Conservation (phyloP, 2,329 filamentous ascomycete genomes). For the Botrytis fabae region DNA sequence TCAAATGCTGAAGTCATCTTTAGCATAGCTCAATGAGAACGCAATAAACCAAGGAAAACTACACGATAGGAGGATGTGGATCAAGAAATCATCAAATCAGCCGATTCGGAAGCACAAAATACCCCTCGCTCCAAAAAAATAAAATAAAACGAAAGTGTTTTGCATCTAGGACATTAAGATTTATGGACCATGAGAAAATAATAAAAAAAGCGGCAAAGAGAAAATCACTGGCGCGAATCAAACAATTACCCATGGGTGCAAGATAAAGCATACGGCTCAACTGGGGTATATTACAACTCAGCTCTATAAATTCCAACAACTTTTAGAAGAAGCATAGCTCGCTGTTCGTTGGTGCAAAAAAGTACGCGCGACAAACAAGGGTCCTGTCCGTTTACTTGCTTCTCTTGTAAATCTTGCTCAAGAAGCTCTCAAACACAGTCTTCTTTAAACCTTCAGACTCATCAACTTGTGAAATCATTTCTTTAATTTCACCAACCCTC, state of each 20-base stretch:
- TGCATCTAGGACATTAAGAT: neutral
- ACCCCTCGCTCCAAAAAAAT: neutral
- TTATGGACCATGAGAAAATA: neutral
- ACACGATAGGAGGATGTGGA: neutral
- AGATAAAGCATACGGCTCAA: neutral
- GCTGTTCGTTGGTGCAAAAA: constrained; percentile 10
- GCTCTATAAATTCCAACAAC: constrained; percentile 1
- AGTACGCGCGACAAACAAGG: neutral
- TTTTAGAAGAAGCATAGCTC: neutral
- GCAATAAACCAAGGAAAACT: neutral
- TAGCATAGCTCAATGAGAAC: neutral
- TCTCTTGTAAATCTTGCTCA: constrained; percentile 97
- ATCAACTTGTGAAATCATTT: constrained; percentile 76
- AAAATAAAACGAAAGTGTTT: neutral
- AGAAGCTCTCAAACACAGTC: constrained; percentile 83
- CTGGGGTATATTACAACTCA: constrained; percentile 15
- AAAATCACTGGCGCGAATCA: neutral
- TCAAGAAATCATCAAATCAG: neutral
- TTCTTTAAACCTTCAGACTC: constrained; percentile 89
- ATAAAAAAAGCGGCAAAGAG: neutral
- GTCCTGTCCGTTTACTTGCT: constrained; percentile 68
- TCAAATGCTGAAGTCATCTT: neutral
- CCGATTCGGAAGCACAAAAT: neutral
- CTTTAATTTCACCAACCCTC: constrained; percentile 72
- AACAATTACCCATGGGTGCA: constrained; percentile 1